Evolutionary conservation across 371 early-diverging fungal species (phyloP), one percentile per base, ranked within the genome.

Genomic region (Chytridium lagenaria): DNA sequence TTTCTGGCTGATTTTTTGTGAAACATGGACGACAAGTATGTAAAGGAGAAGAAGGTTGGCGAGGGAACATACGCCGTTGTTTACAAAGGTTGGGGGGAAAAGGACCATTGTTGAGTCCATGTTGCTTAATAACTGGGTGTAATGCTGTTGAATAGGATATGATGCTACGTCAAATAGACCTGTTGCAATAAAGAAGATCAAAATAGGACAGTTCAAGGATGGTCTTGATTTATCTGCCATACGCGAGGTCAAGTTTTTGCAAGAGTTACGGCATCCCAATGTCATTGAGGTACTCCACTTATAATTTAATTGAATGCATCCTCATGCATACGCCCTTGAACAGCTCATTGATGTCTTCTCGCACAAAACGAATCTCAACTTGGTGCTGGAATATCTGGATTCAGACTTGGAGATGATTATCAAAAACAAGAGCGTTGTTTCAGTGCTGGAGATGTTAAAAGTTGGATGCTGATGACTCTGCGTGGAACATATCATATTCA

Each of bases 391-490:
- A 81, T 99, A 90, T 73, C 82, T 98, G 69, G 96, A 97, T 70
- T 92, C 94, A 5, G 99, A 99, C 83, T 80, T 99, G 59, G 99
- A 99, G 79, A 90, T 90, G 82, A 90, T 99, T 50, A 99, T 99
- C 83, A 97, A 97, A 78, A 97, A 98, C 76, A 92, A 92, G 73
- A 88, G 86, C 55, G 84, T 99, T 34, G 88, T 97, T 26, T 99
- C 79, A 94, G 93, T 90, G 93, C 97, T 1, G 94, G 92, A 1
- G 99, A 99, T 81, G 95, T 99, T 57, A 99, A 99, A 80, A 90
- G 94, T 67, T 99, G 99, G 99, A 92, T 99, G 93, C 69, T 95
- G 71, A 99, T 99, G 99, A 93, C 95, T 57, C 78, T 99, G 36
- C 90, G 94, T 34, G 99, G 99, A 10, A 81, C 99, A 51, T 90